phyloP scores from a whole-genome alignment of 148 eudicot genomes.

The Nepenthes gracilis region DNA sequence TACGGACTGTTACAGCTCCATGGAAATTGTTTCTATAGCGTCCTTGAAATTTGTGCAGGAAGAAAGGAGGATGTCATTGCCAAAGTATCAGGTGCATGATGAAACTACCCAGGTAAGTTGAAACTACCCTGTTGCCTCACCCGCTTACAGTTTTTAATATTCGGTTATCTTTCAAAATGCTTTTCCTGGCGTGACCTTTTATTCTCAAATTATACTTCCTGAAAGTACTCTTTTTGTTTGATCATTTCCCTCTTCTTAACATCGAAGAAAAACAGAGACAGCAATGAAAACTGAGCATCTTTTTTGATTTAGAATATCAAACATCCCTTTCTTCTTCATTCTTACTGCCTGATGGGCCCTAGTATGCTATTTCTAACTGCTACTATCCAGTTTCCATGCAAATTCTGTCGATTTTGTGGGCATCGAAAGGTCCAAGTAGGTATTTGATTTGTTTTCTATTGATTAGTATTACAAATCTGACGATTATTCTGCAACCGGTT shows the following conservation, averaged over 20 bases:
- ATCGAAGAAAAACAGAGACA: neutral
- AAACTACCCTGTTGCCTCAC: slow-evolving; percentile 19
- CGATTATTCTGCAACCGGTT: slow-evolving; percentile 43
- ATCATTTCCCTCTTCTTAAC: too few relatives aligned
- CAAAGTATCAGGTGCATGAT: slow-evolving; percentile 98
- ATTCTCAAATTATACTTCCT: neutral
- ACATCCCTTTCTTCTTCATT: slow-evolving; percentile 15
- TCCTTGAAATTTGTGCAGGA: slow-evolving; percentile 39
- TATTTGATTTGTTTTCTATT: slow-evolving; percentile 36
- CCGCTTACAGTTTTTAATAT: slow-evolving; percentile 10
- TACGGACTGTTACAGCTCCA: neutral
- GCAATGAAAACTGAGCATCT: neutral
- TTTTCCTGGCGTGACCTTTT: neutral
- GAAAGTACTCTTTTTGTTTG: neutral
- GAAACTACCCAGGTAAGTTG: slow-evolving; percentile 99
- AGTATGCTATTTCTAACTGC: slow-evolving; percentile 26
- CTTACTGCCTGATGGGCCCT: slow-evolving; percentile 22
- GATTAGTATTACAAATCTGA: slow-evolving; percentile 43
- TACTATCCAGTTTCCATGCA: slow-evolving; percentile 47
- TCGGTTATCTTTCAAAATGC: slow-evolving; percentile 11
- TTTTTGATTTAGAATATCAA: neutral
- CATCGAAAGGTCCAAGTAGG: slow-evolving; percentile 82
- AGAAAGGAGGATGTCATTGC: slow-evolving; percentile 93
- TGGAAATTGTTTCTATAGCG: neutral
- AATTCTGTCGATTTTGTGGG: slow-evolving; percentile 53